Evolutionary conservation across 495 filamentous ascomycete species (phyloP), one percentile per base, ranked within the genome.

Genomic region (Aspergillus olivimuriae): DNA sequence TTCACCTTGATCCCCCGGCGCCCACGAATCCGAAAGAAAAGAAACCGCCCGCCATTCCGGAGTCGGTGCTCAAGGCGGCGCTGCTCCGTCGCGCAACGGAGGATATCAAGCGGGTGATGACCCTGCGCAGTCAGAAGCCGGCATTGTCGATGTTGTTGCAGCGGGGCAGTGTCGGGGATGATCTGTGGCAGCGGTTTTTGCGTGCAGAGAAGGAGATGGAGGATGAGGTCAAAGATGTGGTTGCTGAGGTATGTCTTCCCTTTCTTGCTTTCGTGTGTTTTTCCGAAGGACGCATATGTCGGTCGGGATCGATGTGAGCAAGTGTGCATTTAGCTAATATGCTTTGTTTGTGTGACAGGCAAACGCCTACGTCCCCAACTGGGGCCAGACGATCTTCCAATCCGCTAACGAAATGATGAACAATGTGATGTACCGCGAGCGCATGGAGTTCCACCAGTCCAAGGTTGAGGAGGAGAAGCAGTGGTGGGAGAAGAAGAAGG

Each of bases 131-230:
- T 35, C 82, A 88, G 48, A 98, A 97, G 68, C 83, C 83, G 41
- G 86, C 92, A 6, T 74, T 94, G 56, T 80, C 83, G 48, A 80
- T 80, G 39, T 69, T 98, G 32, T 63, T 97, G 38, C 87, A 94
- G 66, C 73, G 86, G 34, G 94, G 94, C 1, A 91, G 86, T 61
- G 89, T 98, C 1, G 91, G 94, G 6, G 94, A 98, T 66, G 92
- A 98, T 62, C 62, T 97, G 32, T 96, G 89, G 86, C 92, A 96
- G 69, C 74, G 92, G 30, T 94, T 96, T 61, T 58, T 78, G 54
- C 72, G 86, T 31, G 92, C 91, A 19, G 92, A 98, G 76, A 91
- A 91, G 73, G 92, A 97, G 72, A 94, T 95, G 70, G 89, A 98
- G 65, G 91, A 89, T 46, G 92, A 98, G 65, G 71, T 98, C 24